Percentiles rank a stretch among this genome's conserved stretches.
phyloP scores from a whole-genome alignment of 1,139 yeast genomes.

The Wickerhamomyces sp. region DNA sequence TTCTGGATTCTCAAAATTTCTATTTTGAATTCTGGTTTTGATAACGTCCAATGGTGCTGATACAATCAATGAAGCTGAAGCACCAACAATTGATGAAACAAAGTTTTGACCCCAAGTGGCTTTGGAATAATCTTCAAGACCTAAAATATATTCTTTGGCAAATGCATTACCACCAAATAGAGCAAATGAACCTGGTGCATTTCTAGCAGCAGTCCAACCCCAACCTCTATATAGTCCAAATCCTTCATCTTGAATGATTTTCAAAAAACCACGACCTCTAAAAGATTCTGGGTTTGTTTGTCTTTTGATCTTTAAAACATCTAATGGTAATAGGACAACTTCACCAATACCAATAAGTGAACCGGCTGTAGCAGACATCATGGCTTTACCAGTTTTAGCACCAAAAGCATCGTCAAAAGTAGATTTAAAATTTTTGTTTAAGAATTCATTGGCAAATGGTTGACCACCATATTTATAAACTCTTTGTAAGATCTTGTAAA shows the following conservation, averaged over 20 bases:
- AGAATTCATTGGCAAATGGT: slow-evolving; percentile 94
- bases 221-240: slow-evolving; percentile 93
- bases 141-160: slow-evolving; percentile 93
- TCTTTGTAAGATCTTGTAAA: slow-evolving; percentile 93
- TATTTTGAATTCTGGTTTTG: slow-evolving; percentile 97
- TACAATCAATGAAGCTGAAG: slow-evolving; percentile 93
- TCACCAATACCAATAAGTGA: slow-evolving; percentile 97
- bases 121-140: slow-evolving; percentile 74
- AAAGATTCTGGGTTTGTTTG: slow-evolving; percentile 98
- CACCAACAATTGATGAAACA: slow-evolving; percentile 95
- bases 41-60: slow-evolving; percentile 98
- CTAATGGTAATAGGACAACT: slow-evolving; percentile 90
- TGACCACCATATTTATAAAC: slow-evolving; percentile 99
- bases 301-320: slow-evolving; percentile 94
- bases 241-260: slow-evolving; percentile 86
- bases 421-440: slow-evolving; percentile 67
- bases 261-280: slow-evolving; percentile 93
- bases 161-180: slow-evolving; percentile 98
- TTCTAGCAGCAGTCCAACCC: slow-evolving; percentile 99
- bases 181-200: slow-evolving; percentile 98
- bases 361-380: slow-evolving; percentile 96
- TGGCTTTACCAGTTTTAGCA: slow-evolving; percentile 91
- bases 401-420: slow-evolving; percentile 77
- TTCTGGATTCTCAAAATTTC: slow-evolving; percentile 93
- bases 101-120: slow-evolving; percentile 97